Evolutionary conservation across 805 yeast genomes (phyloP).

Genomic region (Metschnikowia rubicola): DNA sequence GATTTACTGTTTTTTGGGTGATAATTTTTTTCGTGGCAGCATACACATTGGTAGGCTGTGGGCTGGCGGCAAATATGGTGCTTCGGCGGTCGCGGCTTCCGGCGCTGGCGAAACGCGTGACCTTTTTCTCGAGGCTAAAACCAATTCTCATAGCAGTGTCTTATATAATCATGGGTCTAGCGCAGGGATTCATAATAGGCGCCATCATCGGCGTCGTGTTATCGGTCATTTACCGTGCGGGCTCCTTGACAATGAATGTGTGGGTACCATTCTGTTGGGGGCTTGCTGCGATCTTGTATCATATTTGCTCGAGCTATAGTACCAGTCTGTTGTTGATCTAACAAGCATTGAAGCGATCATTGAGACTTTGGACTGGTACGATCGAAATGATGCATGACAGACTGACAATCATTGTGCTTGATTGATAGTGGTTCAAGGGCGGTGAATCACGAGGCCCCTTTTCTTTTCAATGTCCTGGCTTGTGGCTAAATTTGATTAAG

Average conservation of each 20-base stretch:
- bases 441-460: too few relatives aligned
- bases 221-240: slow-evolving; percentile 74
- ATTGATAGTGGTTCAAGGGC: too few relatives aligned
- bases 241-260: slow-evolving; percentile 82
- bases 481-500: too few relatives aligned
- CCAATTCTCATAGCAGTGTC: slow-evolving; percentile 41
- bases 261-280: slow-evolving; percentile 94
- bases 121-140: slow-evolving; percentile 12
- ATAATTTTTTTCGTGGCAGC: slow-evolving; percentile 62
- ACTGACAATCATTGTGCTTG: too few relatives aligned
- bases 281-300: slow-evolving; percentile 60
- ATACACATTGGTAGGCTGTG: slow-evolving; percentile 60
- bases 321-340: slow-evolving; percentile 31
- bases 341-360: background rate
- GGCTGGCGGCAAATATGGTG: slow-evolving; percentile 42
- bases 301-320: slow-evolving; percentile 65
- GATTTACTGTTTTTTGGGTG: slow-evolving; percentile 79
- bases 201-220: slow-evolving; percentile 72
- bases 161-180: slow-evolving; percentile 53
- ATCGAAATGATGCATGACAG: too few relatives aligned
- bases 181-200: slow-evolving; percentile 70
- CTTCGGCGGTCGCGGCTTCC: slow-evolving; percentile 20
- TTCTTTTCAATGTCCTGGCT: too few relatives aligned
- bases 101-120: background rate
- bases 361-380: background rate